A percentile compares a stretch with the other conserved stretches of the same genome.
Conservation (phyloP, 169 alveolate species). For the Sarcocystis neurona region DNA sequence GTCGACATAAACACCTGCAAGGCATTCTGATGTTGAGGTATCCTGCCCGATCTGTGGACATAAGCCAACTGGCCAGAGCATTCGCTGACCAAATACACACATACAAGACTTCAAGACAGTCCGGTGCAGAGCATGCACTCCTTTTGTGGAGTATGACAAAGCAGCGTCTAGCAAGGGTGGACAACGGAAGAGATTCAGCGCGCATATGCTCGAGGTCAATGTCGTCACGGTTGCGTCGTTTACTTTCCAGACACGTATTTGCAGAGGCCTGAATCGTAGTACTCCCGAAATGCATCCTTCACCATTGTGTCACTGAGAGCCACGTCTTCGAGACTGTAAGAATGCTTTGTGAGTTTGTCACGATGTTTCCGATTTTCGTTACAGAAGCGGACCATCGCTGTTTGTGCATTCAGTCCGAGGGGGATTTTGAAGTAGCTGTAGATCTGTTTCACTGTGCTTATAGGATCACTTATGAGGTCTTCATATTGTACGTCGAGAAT, state of each 20-base stretch:
- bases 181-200: too few species aligned
- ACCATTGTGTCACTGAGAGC: slow-evolving; percentile 59
- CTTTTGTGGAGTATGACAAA: too few species aligned
- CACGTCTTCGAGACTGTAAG: slow-evolving; percentile 63
- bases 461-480: slow-evolving; percentile 63
- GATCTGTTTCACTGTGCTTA: slow-evolving; percentile 61
- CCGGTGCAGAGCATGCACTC: too few species aligned
- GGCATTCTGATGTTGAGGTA: too few species aligned
- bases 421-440: slow-evolving; percentile 63
- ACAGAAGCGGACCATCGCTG: slow-evolving; percentile 42
- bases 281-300: slow-evolving; percentile 56
- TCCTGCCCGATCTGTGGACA: too few species aligned
- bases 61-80: too few species aligned
- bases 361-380: slow-evolving; percentile 63
- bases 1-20: too few species aligned
- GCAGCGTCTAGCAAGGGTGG: too few species aligned
- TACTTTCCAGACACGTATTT: slow-evolving; percentile 35
- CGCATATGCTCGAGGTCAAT: too few species aligned
- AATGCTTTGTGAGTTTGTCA: slow-evolving; percentile 64
- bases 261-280: slow-evolving; percentile 67
- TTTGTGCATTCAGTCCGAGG: slow-evolving; percentile 46
- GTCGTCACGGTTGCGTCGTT: background rate
- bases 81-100: too few species aligned
- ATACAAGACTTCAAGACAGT: too few species aligned
- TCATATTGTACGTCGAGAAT: slow-evolving; percentile 69